phyloP scores from a whole-genome alignment of 805 yeast species.

The Pichia rugopelliculosa region DNA sequence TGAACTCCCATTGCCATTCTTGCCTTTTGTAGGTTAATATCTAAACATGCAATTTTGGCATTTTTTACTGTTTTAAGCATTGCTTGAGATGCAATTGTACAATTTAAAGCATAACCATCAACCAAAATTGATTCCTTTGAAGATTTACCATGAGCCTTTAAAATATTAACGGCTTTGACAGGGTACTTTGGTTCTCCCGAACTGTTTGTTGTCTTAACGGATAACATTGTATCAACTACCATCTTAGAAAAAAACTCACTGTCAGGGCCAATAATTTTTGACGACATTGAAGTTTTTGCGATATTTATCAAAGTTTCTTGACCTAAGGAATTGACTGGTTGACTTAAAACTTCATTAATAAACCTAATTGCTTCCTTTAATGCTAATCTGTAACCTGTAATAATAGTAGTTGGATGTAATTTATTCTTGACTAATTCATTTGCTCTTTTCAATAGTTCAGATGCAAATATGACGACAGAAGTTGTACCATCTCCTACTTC shows the following conservation, averaged over 20 bases:
- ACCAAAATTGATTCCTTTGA: slow-evolving; percentile 79
- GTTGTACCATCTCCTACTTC: slow-evolving; percentile 95
- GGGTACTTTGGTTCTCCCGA: slow-evolving; percentile 92
- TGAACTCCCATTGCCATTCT: slow-evolving; percentile 98
- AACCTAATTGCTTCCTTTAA: slow-evolving; percentile 83
- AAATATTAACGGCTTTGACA: slow-evolving; percentile 90
- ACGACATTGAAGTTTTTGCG: slow-evolving; percentile 96
- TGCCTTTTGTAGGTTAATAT: slow-evolving; percentile 89
- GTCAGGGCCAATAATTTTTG: slow-evolving; percentile 92
- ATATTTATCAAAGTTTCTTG: slow-evolving; percentile 81
- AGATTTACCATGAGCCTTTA: slow-evolving; percentile 96
- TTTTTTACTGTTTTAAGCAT: slow-evolving; percentile 67
- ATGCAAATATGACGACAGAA: slow-evolving; percentile 91
- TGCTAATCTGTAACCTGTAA: slow-evolving; percentile 93
- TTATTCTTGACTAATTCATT: slow-evolving; percentile 88
- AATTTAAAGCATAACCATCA: slow-evolving; percentile 91
- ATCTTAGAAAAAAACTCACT: slow-evolving; percentile 81
- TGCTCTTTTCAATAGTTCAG: slow-evolving; percentile 87
- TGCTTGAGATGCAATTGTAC: slow-evolving; percentile 96
- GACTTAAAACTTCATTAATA: slow-evolving; percentile 77
- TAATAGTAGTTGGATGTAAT: slow-evolving; percentile 96
- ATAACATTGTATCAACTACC: slow-evolving; percentile 93
- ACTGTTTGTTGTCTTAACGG: slow-evolving; percentile 82
- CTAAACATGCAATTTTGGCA: slow-evolving; percentile 83
- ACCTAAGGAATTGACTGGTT: slow-evolving; percentile 70